These are phyloP conservation scores for Pestalotiopsis sp. DNA, from an alignment of 2,329 filamentous ascomycete species.

Conservation along the genomic window DNA sequence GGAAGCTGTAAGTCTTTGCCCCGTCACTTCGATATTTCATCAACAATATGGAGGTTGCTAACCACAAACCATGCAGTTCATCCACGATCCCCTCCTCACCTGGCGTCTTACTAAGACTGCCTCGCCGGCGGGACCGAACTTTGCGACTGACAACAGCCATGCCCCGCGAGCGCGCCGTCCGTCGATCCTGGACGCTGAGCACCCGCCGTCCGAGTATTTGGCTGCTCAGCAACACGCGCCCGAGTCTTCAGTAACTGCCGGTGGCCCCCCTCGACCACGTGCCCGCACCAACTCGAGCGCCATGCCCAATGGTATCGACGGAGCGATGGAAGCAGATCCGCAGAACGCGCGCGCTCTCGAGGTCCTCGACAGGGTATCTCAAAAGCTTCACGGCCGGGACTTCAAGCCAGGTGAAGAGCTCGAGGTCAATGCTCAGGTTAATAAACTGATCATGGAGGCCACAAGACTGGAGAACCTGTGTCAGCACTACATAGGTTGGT, in stretches of 20 bases:
- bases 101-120: conserved; percentile 79
- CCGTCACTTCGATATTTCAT: background rate
- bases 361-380: conserved; percentile 86
- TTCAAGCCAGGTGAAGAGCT: conserved; percentile 88
- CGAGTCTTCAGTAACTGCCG: conserved; percentile 35
- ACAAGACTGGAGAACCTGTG: conserved; percentile 97
- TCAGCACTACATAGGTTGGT: conserved; percentile 99
- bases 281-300: conserved; percentile 61
- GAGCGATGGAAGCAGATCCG: conserved; percentile 61
- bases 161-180: conserved; percentile 61
- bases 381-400: conserved; percentile 92
- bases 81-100: conserved; percentile 97
- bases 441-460: conserved; percentile 91
- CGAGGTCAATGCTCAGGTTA: conserved; percentile 83
- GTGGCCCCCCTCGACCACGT: conserved; percentile 53
- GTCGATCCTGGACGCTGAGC: conserved; percentile 68
- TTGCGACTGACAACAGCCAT: conserved; percentile 53
- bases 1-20: conserved; percentile 77
- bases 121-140: conserved; percentile 68
- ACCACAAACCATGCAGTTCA: conserved; percentile 65
- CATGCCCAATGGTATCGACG: conserved; percentile 33
- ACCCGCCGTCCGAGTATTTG: conserved; percentile 61
- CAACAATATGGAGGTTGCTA: background rate
- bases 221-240: conserved; percentile 37
- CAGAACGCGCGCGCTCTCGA: conserved; percentile 94